Conservation (phyloP, 2,329 filamentous ascomycete genomes). For the Fusarium tricinctum region DNA sequence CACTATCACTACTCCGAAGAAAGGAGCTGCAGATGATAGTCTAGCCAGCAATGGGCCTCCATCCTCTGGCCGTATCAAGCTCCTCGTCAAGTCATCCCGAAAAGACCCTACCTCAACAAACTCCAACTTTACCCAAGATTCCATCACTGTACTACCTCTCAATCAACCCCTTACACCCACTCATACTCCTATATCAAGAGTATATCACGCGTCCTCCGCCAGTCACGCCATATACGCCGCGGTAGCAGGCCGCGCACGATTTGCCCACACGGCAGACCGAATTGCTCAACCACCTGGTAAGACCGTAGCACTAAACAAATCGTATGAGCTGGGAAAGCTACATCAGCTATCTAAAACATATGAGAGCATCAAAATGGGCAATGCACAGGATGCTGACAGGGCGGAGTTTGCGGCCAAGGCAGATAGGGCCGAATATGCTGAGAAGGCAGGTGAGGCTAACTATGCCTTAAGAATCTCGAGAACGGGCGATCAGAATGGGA, state of each 20-base stretch:
- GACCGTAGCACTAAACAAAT: not conserved
- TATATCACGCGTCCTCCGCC: not conserved
- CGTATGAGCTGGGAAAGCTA: slow-evolving; percentile 17
- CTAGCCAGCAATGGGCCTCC: not conserved
- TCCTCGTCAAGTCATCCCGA: slow-evolving; percentile 7
- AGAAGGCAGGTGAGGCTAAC: slow-evolving; percentile 44
- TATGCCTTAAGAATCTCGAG: slow-evolving; percentile 28
- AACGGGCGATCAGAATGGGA: not conserved
- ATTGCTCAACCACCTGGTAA: not conserved
- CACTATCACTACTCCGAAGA: not conserved
- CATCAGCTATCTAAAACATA: slow-evolving; percentile 32
- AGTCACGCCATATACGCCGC: not conserved
- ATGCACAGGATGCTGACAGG: slow-evolving; percentile 36
- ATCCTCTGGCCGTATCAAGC: slow-evolving; percentile 22
- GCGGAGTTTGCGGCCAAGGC: slow-evolving; percentile 49
- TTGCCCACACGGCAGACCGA: not conserved
- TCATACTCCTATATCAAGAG: not conserved
- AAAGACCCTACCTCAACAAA: not conserved
- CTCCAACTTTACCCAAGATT: not conserved
- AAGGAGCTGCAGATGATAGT: not conserved
- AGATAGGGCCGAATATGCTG: slow-evolving; percentile 47
- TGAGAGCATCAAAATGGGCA: slow-evolving; percentile 20
- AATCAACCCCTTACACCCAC: not conserved
- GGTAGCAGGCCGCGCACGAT: not conserved
- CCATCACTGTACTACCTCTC: too few relatives aligned